phyloP scores from a whole-genome alignment of 2,329 filamentous ascomycete genomes.

The Talaromyces sp. region DNA sequence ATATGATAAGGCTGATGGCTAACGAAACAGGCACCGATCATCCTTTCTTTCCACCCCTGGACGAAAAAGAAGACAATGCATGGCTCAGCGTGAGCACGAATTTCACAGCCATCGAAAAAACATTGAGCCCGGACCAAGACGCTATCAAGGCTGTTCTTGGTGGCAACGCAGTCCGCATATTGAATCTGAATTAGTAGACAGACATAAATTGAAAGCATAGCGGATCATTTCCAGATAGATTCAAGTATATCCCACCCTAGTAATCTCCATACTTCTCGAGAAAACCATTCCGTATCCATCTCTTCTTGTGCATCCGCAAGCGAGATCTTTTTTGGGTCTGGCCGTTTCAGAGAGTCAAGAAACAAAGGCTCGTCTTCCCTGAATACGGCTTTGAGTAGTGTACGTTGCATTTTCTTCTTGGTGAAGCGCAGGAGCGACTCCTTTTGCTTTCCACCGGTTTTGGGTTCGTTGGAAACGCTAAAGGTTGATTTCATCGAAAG shows the following conservation, averaged over 20 bases:
- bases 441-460: neutral
- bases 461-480: neutral
- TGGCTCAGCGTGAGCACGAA: conserved; percentile 45
- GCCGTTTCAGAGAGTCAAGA: conserved; percentile 13
- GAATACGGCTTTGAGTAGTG: conserved; percentile 37
- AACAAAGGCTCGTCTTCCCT: conserved; percentile 28
- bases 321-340: conserved; percentile 12
- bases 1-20: conserved; percentile 3
- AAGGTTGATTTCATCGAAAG: conserved; percentile 10
- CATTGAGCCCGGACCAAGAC: conserved; percentile 26
- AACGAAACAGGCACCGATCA: conserved; percentile 35
- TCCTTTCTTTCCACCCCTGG: conserved; percentile 40
- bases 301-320: neutral
- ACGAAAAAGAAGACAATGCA: conserved; percentile 24
- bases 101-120: conserved; percentile 37
- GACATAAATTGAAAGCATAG: neutral
- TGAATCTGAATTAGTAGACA: conserved; percentile 26
- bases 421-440: conserved; percentile 15
- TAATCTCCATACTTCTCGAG: conserved; percentile 51
- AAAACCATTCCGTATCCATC: conserved; percentile 45
- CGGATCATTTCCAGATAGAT: conserved; percentile 8
- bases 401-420: conserved; percentile 32
- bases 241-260: conserved; percentile 50
- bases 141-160: conserved; percentile 34
- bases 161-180: conserved; percentile 38